A percentile compares a stretch with the other conserved stretches of the same genome.
Conservation (phyloP, 345 rosid genomes). For the Turritis glabra region DNA sequence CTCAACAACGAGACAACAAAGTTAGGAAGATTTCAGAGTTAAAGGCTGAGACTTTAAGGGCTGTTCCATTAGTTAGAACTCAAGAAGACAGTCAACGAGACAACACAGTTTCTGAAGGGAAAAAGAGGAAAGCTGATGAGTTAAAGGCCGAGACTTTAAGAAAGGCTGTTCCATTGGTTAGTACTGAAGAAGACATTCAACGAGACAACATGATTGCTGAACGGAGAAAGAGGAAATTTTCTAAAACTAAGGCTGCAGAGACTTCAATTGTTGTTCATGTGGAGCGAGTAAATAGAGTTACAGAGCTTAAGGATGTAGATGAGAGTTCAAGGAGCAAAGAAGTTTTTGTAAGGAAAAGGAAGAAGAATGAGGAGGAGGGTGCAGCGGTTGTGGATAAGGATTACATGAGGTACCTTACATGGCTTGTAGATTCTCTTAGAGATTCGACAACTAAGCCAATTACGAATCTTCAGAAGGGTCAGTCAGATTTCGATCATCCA, state of each 20-base stretch:
- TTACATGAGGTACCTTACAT: constrained; percentile 34
- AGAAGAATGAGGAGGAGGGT: not conserved
- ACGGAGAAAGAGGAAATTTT: not conserved
- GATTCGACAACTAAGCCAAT: not conserved
- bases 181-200: not conserved
- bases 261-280: not conserved
- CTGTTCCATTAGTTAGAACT: not conserved
- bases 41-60: not conserved
- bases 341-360: constrained; percentile 1
- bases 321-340: constrained; percentile 1
- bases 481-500: not conserved
- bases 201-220: not conserved
- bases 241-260: constrained; percentile 4
- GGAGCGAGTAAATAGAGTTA: not conserved
- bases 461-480: not conserved
- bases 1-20: not conserved
- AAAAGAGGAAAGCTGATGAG: not conserved
- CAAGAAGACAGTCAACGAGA: constrained; percentile 5
- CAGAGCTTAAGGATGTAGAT: constrained; percentile 4
- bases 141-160: not conserved
- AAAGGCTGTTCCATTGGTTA: not conserved
- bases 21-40: not conserved
- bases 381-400: constrained; percentile 18
- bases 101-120: not conserved
- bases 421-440: constrained; percentile 33